Conservation (phyloP, 2,329 filamentous ascomycete species). For the Samsoniella hepiali region DNA sequence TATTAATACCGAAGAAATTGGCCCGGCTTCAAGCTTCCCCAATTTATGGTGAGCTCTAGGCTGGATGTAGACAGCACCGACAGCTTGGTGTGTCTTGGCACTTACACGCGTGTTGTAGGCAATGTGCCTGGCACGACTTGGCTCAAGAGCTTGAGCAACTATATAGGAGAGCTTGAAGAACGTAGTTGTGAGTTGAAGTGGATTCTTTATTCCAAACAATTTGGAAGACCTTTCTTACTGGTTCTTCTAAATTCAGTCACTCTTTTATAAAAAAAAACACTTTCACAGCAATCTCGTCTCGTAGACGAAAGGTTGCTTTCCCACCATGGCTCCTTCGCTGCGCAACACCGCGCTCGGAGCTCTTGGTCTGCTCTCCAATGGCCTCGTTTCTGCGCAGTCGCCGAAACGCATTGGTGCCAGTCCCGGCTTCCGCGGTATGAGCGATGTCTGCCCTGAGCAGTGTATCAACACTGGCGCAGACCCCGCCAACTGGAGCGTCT, state of each 20-base stretch:
- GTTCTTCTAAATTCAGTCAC: not conserved
- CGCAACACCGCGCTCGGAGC: not conserved
- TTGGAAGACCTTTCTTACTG: not conserved
- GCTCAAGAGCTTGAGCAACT: not conserved
- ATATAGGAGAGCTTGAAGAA: not conserved
- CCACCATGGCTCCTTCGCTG: not conserved
- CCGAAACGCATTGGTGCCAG: not conserved
- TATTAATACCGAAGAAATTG: not conserved
- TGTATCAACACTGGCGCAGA: constrained; percentile 1
- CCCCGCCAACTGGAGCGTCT: not conserved
- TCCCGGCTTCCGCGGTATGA: not conserved
- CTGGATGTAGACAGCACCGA: not conserved
- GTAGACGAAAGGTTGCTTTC: too few species aligned
- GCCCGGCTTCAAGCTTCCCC: not conserved
- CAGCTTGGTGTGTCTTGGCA: not conserved
- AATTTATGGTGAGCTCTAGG: constrained; percentile 6
- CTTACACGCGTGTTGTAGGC: not conserved
- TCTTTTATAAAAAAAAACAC: not conserved
- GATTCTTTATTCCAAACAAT: too few species aligned
- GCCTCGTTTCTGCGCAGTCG: not conserved
- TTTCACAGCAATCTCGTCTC: not conserved
- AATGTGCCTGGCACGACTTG: not conserved
- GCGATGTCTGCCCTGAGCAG: not conserved
- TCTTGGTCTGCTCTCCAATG: not conserved
- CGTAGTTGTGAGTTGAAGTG: not conserved